Evolutionary conservation across 495 filamentous ascomycete genomes (phyloP), one percentile per base, ranked within the genome.

Genomic region (Chlorociboria aeruginascens): DNA sequence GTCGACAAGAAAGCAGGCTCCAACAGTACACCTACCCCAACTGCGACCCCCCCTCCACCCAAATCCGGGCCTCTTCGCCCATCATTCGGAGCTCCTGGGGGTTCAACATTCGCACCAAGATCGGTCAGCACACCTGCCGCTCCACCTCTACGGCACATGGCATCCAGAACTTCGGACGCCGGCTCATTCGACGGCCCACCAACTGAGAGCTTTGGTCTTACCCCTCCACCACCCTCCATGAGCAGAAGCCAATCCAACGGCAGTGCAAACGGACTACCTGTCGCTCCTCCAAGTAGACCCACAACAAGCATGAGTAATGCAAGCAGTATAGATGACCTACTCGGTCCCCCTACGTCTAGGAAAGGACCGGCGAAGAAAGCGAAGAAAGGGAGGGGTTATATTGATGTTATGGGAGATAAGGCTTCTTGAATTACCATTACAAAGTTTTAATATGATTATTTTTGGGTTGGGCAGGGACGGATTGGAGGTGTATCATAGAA

Each of bases 1-100:
- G 77, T 99, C 65, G 95, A 99, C 65, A 95, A 96, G 70, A 96
- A 96, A 61, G 82, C 79, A 12, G 69, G 79, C 13, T 63, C 69
- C n/a, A 71, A 73, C 39, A 68, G 70, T 25, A 63, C 63, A 25
- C 60, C 64, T 32, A 73, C 74, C 40, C 63, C 67, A 36, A 59
- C 63, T 11, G 68, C 72, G 0, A 69, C 73, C 0, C 74, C 74
- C 0, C 74, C 74, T 7, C 74, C 72, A 37, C 63, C 63, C n/a
- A 52, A 33, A 46, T 43, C 53, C 1, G 32, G 34, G 4, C 58
- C 32, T 52, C 66, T 48, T 52, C 63, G 16, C 45, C 56, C 55
- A 33, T 50, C 50, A 30, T 46, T 40, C 3, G 51, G 46, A 32
- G 55, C 25, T 37, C 43, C 46, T 32, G 11, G 29, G 13, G 42